A percentile compares a stretch with the other conserved stretches of the same genome.
These are phyloP conservation scores for Anthostomella pinea DNA, from an alignment of 2,329 filamentous ascomycete species.

Conservation along the genomic window DNA sequence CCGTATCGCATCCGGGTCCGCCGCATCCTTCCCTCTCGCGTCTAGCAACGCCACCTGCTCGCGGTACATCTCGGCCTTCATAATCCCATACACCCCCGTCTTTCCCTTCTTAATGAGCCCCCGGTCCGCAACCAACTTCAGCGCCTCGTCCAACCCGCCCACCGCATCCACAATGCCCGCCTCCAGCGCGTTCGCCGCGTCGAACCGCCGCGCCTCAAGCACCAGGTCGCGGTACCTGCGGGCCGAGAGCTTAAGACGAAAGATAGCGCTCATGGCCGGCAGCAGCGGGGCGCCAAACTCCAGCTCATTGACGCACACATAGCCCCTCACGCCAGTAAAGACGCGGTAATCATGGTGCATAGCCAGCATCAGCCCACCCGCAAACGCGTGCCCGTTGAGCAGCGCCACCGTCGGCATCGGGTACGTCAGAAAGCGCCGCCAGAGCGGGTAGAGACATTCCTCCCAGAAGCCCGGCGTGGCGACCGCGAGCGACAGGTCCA, in stretches of 20 bases:
- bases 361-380: slow-evolving; percentile 75
- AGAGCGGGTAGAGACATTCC: slow-evolving; percentile 60
- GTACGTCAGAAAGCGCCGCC: slow-evolving; percentile 64
- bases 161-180: slow-evolving; percentile 64
- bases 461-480: slow-evolving; percentile 60
- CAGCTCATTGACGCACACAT: slow-evolving; percentile 76
- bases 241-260: slow-evolving; percentile 63
- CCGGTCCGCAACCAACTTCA: slow-evolving; percentile 58
- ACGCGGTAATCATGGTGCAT: slow-evolving; percentile 84
- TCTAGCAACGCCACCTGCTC: slow-evolving; percentile 60
- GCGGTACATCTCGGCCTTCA: slow-evolving; percentile 76
- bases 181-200: slow-evolving; percentile 59
- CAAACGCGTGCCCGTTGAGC: slow-evolving; percentile 77
- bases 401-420: slow-evolving; percentile 82
- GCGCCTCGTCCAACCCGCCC: slow-evolving; percentile 56
- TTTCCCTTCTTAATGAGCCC: slow-evolving; percentile 60
- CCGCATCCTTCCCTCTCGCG: slow-evolving; percentile 24
- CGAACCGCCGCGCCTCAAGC: slow-evolving; percentile 70
- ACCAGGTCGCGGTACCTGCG: slow-evolving; percentile 61
- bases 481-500: slow-evolving; percentile 70
- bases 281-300: slow-evolving; percentile 75
- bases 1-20: slow-evolving; percentile 35
- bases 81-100: slow-evolving; percentile 63
- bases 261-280: slow-evolving; percentile 71
- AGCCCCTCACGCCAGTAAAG: slow-evolving; percentile 66